These are phyloP conservation scores for Asterella californica DNA, from an alignment of 225 moss, liverwort and hornwort genomes.

Conservation along the genomic window DNA sequence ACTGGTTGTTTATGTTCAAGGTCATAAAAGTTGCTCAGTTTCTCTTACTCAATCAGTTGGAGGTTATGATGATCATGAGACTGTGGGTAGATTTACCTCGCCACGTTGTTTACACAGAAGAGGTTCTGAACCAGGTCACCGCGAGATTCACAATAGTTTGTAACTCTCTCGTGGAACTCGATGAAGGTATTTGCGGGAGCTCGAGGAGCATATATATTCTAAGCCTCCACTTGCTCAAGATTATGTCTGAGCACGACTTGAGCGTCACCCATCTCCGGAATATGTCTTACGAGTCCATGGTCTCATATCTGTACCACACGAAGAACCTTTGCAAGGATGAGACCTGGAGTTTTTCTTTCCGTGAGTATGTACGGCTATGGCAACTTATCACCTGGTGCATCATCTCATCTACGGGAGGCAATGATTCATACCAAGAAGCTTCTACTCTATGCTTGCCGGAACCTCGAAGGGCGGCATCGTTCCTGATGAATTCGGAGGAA, in stretches of 20 bases:
- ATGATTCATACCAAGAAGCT: background rate
- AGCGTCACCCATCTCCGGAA: conserved; percentile 2
- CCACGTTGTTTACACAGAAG: background rate
- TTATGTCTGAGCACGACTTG: conserved; percentile 7
- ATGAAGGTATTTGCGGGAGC: background rate
- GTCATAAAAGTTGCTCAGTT: conserved; percentile 22
- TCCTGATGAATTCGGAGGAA: too few relatives aligned
- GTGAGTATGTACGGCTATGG: background rate
- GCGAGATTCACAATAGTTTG: background rate
- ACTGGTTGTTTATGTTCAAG: conserved; percentile 13
- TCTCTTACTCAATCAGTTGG: conserved; percentile 19
- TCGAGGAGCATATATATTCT: background rate
- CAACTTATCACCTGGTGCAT: background rate
- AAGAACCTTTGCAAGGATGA: background rate
- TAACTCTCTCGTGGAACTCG: background rate
- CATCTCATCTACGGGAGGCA: background rate
- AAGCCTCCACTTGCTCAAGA: background rate
- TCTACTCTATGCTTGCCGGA: background rate
- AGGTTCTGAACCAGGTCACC: background rate
- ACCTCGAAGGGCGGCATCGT: background rate
- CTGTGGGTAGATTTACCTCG: background rate
- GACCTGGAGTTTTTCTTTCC: background rate
- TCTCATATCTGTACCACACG: background rate
- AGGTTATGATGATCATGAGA: background rate
- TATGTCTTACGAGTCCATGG: background rate